Conservation (phyloP, 352 stramenopile genomes). For the Phytopythium aichiense region DNA sequence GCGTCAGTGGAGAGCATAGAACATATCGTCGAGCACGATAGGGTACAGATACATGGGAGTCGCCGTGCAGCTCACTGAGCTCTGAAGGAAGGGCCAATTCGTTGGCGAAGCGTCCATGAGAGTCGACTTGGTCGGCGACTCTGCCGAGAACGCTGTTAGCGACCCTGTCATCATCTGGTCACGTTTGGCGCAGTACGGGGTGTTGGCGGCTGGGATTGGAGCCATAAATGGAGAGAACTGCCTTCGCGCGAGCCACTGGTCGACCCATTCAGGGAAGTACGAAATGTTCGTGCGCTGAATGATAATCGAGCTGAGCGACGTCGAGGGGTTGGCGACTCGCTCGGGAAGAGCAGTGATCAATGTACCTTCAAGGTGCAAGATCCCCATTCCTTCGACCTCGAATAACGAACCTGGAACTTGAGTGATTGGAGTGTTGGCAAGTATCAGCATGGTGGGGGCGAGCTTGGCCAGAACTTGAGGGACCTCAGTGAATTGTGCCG, state of each 20-base stretch:
- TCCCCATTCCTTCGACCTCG: conserved; percentile 16
- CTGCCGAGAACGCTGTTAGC: neutral
- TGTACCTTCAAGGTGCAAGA: conserved; percentile 21
- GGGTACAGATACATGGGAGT: conserved; percentile 1
- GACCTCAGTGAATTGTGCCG: conserved; percentile 20
- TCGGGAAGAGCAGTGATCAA: conserved; percentile 15
- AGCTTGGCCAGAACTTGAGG: conserved; percentile 18
- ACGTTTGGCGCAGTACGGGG: neutral
- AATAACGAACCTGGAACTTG: conserved; percentile 20
- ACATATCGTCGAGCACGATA: neutral
- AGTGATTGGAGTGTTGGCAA: conserved; percentile 16
- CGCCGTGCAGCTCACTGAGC: neutral
- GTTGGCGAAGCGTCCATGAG: conserved; percentile 2
- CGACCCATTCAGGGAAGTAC: neutral
- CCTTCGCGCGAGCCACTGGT: neutral
- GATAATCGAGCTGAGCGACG: neutral
- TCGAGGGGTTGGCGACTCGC: conserved; percentile 5
- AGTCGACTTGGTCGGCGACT: neutral
- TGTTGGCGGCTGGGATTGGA: neutral
- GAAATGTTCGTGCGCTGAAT: neutral
- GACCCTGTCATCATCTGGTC: neutral
- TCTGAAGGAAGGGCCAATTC: neutral
- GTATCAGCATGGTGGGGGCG: conserved; percentile 12
- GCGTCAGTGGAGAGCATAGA: neutral
- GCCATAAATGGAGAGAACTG: neutral